Conservation (phyloP, 176 grass and related monocot species). For the Musa schizocarpa region DNA sequence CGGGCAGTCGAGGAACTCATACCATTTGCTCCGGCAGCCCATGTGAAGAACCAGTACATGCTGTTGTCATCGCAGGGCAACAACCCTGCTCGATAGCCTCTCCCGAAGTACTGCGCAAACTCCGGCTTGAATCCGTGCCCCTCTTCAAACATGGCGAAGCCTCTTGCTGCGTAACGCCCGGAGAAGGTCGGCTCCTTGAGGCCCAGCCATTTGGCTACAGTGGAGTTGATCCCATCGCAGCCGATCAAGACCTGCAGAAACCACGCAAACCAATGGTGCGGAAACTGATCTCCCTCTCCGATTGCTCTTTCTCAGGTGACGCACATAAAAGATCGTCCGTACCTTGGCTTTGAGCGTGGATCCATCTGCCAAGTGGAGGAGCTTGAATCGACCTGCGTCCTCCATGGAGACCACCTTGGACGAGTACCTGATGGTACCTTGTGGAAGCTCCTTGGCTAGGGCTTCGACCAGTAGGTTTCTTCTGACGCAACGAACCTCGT, state of each 20-base stretch:
- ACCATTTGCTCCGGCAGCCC: conserved; percentile 31
- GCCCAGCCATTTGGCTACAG: conserved; percentile 53
- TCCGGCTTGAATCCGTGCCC: conserved; percentile 40
- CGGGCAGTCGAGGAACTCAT: neutral
- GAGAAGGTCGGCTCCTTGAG: conserved; percentile 33
- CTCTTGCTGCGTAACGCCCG: conserved; percentile 39
- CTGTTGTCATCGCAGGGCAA: conserved; percentile 36
- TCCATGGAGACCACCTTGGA: conserved; percentile 59
- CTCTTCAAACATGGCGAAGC: conserved; percentile 32
- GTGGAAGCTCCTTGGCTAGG: conserved; percentile 43
- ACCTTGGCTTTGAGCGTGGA: conserved; percentile 58
- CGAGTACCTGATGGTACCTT: conserved; percentile 55
- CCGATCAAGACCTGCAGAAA: conserved; percentile 47
- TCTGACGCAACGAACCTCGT: conserved; percentile 45
- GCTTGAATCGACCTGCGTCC: conserved; percentile 28
- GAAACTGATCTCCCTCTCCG: neutral
- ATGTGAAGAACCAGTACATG: conserved; percentile 77
- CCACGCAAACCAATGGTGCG: neutral
- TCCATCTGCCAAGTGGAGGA: conserved; percentile 47
- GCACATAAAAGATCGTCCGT: neutral
- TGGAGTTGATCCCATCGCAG: conserved; percentile 64
- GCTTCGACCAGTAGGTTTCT: conserved; percentile 45
- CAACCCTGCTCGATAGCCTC: conserved; percentile 37
- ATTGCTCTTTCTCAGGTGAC: too few relatives aligned
- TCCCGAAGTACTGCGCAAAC: conserved; percentile 33